Percentiles rank a stretch among this genome's conserved stretches.
Evolutionary conservation across 2,329 filamentous ascomycete species (phyloP).

Genomic region (Beauveria caledonica): DNA sequence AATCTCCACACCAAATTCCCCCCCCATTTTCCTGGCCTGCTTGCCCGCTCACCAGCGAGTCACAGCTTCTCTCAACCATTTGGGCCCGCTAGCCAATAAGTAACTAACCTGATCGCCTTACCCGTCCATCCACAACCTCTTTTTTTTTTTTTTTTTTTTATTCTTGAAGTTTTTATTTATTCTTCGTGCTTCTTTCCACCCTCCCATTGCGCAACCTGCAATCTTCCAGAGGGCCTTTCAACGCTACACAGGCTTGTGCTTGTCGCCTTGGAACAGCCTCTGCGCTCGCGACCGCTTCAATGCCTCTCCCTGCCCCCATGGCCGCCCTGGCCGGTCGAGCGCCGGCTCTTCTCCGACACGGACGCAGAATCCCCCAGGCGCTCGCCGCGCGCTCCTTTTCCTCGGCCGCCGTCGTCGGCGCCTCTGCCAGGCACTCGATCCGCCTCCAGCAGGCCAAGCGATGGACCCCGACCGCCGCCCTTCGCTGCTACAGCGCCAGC

Average conservation of each 20-base stretch:
- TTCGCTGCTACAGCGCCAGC: conserved; percentile 32
- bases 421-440: conserved; percentile 25
- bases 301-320: conserved; percentile 32
- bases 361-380: conserved; percentile 39
- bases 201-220: not conserved
- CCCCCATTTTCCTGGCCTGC: not conserved
- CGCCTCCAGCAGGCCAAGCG: conserved; percentile 32
- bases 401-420: conserved; percentile 25
- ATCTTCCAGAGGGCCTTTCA: not conserved
- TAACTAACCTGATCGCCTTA: not conserved
- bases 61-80: not conserved
- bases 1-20: not conserved
- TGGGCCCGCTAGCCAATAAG: not conserved
- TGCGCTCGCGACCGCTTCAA: conserved; percentile 18
- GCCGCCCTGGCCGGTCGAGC: conserved; percentile 45
- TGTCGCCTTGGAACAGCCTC: not conserved
- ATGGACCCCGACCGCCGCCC: conserved; percentile 38
- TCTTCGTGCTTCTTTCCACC: not conserved
- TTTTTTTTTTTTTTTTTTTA: not conserved
- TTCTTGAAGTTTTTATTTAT: not conserved
- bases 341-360: conserved; percentile 49
- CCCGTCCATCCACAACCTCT: not conserved
- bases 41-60: not conserved
- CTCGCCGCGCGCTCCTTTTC: conserved; percentile 37
- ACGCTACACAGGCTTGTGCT: not conserved